A percentile compares a stretch with the other conserved stretches of the same genome.
Evolutionary conservation across 2,329 filamentous ascomycete species (phyloP).

Genomic region (Claviceps sorghi): DNA sequence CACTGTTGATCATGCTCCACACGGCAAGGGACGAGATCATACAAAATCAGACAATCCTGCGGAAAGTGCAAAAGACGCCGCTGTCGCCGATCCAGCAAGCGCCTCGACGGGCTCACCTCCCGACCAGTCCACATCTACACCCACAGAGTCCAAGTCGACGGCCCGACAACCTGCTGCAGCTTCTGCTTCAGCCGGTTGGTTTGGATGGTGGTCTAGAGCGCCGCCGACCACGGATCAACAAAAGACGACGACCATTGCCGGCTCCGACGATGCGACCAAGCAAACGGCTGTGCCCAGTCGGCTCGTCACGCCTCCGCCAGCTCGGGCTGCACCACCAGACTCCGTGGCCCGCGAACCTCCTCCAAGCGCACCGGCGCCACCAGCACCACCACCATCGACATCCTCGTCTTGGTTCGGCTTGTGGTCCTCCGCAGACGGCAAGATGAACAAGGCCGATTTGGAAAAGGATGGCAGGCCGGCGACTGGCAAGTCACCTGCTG

Average conservation of each 20-base stretch:
- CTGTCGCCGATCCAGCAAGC: neutral
- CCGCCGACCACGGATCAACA: slow-evolving; percentile 11
- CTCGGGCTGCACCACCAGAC: slow-evolving; percentile 9
- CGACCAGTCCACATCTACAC: neutral
- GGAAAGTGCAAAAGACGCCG: neutral
- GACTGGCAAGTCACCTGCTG: no score
- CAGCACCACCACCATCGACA: slow-evolving; percentile 2
- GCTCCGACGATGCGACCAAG: slow-evolving; percentile 3
- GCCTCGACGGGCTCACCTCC: neutral
- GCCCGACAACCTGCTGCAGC: slow-evolving; percentile 5
- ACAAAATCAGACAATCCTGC: slow-evolving; percentile 2
- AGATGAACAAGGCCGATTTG: neutral
- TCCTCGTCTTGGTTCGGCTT: slow-evolving; percentile 27
- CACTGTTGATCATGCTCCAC: neutral
- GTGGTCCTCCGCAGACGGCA: slow-evolving; percentile 17
- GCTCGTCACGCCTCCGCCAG: slow-evolving; percentile 12
- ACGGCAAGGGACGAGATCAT: slow-evolving; percentile 1
- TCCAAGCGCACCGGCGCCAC: slow-evolving; percentile 2
- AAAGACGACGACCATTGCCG: slow-evolving; percentile 7
- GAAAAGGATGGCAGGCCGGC: slow-evolving; percentile 1
- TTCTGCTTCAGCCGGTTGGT: slow-evolving; percentile 33
- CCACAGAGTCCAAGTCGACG: neutral
- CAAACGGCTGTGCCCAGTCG: slow-evolving; percentile 7
- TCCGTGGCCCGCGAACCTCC: slow-evolving; percentile 7
- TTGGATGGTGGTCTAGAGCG: slow-evolving; percentile 34